Base-by-base conservation (phyloP, 202 grass and related monocot species). In the Schoenoplectus triqueter region DNA sequence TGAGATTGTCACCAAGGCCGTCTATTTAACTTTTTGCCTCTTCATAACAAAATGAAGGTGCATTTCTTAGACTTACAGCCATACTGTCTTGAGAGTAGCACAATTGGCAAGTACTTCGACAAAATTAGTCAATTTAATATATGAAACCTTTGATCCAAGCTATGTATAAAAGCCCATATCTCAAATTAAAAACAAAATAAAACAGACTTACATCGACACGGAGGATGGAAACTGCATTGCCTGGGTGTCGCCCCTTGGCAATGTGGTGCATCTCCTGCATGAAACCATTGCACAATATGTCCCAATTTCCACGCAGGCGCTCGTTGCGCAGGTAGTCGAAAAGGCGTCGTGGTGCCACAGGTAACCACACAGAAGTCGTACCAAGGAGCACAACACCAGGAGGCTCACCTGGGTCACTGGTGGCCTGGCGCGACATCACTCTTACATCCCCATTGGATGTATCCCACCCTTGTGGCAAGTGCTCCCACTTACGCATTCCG, bases 201-300 rank as follows among this genome's bases (percentile, higher is more conserved):
- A 77, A 62, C 42, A 13, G 3, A 54, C 89, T 89, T 90, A 98
- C 95, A 64, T 86, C 91, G 6, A 92, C 86, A 22, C 95, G 88
- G 72, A 98, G 91, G 60, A 98, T 91, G 19, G 90, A 93, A 86
- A 98, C 95, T 4, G 92, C 92, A 75, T 93, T 98, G 77, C 88
- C 95, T 9, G 84, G 88, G 82, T 95, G 88, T 86, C 93, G 91
- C 1, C 95, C 95, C 88, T 93, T 98, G 83, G 91, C 87, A 77
- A 98, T 93, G 78, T 89, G 95, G 73, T 87, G 88, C 89, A 98
- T 93, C 92, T 95, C 91, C 72, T 98, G 93, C 91, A 95, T 93
- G 47, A 91, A 89, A 0, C 91, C 89, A 85, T 98, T 95, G 66
- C 89, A 90, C 0, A 98, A 86, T 69, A 98, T 93, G 80, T 98